These are phyloP conservation scores for Angomonas deanei DNA, from an alignment of 208 protist genomes.

Conservation along the genomic window DNA sequence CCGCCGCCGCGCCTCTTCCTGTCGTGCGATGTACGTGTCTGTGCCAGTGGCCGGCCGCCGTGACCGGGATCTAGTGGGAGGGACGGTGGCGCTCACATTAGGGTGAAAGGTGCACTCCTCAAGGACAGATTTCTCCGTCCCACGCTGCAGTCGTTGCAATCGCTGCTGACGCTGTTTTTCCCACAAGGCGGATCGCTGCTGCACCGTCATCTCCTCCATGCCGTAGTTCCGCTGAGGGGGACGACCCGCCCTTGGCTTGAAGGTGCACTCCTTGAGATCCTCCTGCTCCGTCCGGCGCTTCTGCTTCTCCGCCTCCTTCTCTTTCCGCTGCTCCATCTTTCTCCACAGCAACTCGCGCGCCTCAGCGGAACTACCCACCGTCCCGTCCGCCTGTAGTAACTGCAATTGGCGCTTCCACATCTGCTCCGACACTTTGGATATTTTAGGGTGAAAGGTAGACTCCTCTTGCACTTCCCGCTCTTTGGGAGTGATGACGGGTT, in stretches of 20 bases:
- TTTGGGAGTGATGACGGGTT: slow-evolving; percentile 27
- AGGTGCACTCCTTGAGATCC: slow-evolving; percentile 55
- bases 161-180: slow-evolving; percentile 39
- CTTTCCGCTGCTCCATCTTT: slow-evolving; percentile 38
- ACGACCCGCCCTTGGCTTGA: slow-evolving; percentile 49
- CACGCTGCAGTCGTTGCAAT: slow-evolving; percentile 27
- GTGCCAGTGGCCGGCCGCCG: slow-evolving; percentile 23
- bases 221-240: slow-evolving; percentile 31
- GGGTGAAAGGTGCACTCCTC: slow-evolving; percentile 67
- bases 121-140: slow-evolving; percentile 22
- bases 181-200: slow-evolving; percentile 45
- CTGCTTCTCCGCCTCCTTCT: slow-evolving; percentile 22
- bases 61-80: slow-evolving; percentile 28
- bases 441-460: slow-evolving; percentile 42
- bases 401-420: slow-evolving; percentile 50
- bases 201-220: slow-evolving; percentile 27
- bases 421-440: slow-evolving; percentile 33
- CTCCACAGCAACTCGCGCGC: slow-evolving; percentile 59
- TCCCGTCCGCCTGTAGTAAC: slow-evolving; percentile 32
- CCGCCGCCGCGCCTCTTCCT: slow-evolving; percentile 45
- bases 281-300: slow-evolving; percentile 19
- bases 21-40: slow-evolving; percentile 47
- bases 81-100: slow-evolving; percentile 39
- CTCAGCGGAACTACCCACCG: slow-evolving; percentile 26
- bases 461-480: slow-evolving; percentile 24